Percentiles rank a stretch among this genome's conserved stretches.
These are phyloP conservation scores for Russula foetens DNA, from an alignment of 768 basidiomycete species.

Conservation along the genomic window DNA sequence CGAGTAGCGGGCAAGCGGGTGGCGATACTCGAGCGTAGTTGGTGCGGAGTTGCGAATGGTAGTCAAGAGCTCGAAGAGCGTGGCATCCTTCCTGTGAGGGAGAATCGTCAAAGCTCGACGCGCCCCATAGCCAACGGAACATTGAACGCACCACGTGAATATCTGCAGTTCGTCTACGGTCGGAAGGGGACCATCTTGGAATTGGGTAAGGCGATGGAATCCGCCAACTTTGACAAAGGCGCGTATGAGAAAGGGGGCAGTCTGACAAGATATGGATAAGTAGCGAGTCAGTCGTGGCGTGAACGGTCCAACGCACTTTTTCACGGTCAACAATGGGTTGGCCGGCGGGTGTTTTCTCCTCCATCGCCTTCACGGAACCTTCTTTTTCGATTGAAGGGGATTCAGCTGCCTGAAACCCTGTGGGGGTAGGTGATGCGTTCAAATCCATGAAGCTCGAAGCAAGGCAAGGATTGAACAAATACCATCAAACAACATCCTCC, in stretches of 20 bases:
- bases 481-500: too few species aligned
- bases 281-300: background rate
- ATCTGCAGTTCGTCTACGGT: conserved; percentile 77
- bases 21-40: conserved; percentile 60
- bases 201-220: conserved; percentile 65
- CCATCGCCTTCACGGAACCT: conserved; percentile 21
- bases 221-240: conserved; percentile 76
- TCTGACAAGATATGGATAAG: conserved; percentile 34
- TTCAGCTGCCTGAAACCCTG: background rate
- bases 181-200: conserved; percentile 71
- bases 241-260: conserved; percentile 73
- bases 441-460: too few species aligned
- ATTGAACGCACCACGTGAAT: conserved; percentile 57
- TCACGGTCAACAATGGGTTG: conserved; percentile 46
- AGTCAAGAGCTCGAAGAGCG: conserved; percentile 69
- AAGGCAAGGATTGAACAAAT: conserved; percentile 2
- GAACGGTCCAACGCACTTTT: conserved; percentile 34
- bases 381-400: background rate
- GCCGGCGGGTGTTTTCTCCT: conserved; percentile 36
- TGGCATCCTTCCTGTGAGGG: conserved; percentile 65
- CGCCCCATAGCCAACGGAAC: background rate
- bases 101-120: background rate
- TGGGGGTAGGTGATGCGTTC: background rate
- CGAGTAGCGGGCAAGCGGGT: conserved; percentile 73
- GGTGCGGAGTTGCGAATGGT: conserved; percentile 69